These are phyloP conservation scores for Leucosporidium scottii DNA, from an alignment of 768 basidiomycete genomes.

Conservation along the genomic window DNA sequence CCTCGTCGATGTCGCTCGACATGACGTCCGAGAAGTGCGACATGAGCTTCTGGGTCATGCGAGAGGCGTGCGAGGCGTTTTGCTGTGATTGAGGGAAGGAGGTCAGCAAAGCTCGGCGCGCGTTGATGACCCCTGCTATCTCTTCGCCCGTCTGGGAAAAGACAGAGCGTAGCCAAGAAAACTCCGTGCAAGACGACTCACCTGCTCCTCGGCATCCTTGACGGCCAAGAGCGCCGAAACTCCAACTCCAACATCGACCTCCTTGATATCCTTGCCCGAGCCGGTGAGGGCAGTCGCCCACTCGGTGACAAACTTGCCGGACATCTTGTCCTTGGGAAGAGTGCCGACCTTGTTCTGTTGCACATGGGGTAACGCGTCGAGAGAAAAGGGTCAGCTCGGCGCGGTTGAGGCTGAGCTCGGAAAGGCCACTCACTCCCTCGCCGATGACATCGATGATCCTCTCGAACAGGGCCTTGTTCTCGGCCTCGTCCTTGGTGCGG, in stretches of 20 bases:
- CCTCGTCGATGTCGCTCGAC: constrained; percentile 83
- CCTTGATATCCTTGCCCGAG: constrained; percentile 51
- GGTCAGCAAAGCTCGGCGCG: neutral
- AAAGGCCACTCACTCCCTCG: constrained; percentile 12
- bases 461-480: constrained; percentile 36
- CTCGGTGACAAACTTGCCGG: constrained; percentile 77
- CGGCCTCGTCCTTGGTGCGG: constrained; percentile 41
- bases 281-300: constrained; percentile 52
- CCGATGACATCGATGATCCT: constrained; percentile 28
- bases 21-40: constrained; percentile 76
- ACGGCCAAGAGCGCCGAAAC: constrained; percentile 72
- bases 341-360: constrained; percentile 59
- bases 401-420: no score
- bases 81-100: constrained; percentile 51
- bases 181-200: constrained; percentile 43
- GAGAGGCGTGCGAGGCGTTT: constrained; percentile 64
- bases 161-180: neutral
- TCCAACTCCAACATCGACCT: constrained; percentile 68
- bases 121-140: neutral
- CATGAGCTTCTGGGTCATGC: constrained; percentile 75
- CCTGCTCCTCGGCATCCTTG: constrained; percentile 88
- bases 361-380: neutral
- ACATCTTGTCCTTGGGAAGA: constrained; percentile 71
- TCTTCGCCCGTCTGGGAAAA: neutral
- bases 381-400: constrained; percentile 6